Base-by-base conservation (phyloP, 345 rosid species). In the Odontarrhena argentea region DNA sequence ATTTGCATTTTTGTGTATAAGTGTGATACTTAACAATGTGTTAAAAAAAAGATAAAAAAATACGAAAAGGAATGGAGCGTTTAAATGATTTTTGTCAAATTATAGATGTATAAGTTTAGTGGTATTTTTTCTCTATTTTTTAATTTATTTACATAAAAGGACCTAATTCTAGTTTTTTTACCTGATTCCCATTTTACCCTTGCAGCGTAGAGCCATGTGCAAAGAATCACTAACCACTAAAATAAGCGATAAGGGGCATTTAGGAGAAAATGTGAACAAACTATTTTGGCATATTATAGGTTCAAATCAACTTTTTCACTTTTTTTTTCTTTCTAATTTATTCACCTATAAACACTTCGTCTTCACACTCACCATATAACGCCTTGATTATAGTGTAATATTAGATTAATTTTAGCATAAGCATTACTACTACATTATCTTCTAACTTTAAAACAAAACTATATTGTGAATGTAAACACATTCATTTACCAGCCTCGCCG, bases 401-500 rank as follows among this genome's bases (percentile, higher is more conserved):
- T 6, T 42, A 30, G 6, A 45, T 55, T 53, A 53, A 54, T n/a
- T 45, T 28, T 47, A 38, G 9, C n/a, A 32, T 7, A 65, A 41
- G 65, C 15, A 30, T 30, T 72, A 49, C 1, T 52, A 41, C 1
- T 3, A 10, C 9, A 28, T 32, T 1, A 1, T 2, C 15, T 55
- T 55, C 30, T 13, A 9, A 18, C 26, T 42, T 50, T 42, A 30
- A 32, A 22, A 55, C 56, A 38, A 5, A 26, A 47, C 65, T 48
- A 64, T 71, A 22, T 48, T 48, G 49, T 65, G 24, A 65, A 73
- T 40, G 11, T 32, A 77, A 63, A 60, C 42, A 63, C 87, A 84
- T 79, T 85, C 79, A 85, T 76, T 80, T 60, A 73, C 72, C 72
- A 44, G 22, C 84, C 74, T 22, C 93, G 82, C 96, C 91, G 89